These are phyloP conservation scores for Orbilia oligospora DNA, from an alignment of 2,329 filamentous ascomycete species.

Conservation along the genomic window DNA sequence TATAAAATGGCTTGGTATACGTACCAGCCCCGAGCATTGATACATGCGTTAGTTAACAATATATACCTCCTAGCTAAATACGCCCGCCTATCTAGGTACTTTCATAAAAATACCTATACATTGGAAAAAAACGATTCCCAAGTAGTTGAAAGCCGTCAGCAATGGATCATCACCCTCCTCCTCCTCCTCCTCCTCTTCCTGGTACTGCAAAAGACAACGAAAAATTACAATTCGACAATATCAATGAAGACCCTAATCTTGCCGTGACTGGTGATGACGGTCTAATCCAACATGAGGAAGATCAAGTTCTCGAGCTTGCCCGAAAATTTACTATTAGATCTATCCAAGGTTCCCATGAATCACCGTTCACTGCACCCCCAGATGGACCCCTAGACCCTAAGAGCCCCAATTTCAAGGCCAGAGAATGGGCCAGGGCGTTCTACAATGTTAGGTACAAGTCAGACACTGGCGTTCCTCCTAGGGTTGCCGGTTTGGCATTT, in stretches of 20 bases:
- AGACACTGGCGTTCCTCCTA: constrained; percentile 65
- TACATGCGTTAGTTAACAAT: too few relatives aligned
- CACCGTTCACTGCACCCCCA: constrained; percentile 63
- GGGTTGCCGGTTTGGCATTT: constrained; percentile 68
- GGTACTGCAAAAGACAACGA: neutral
- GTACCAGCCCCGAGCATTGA: too few relatives aligned
- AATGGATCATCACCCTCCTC: neutral
- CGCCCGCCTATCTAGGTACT: too few relatives aligned
- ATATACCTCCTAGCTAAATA: too few relatives aligned
- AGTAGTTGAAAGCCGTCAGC: neutral
- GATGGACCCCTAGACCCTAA: constrained; percentile 68
- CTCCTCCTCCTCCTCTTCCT: too few relatives aligned
- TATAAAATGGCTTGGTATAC: neutral
- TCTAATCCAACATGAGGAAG: constrained; percentile 6
- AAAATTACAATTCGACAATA: neutral
- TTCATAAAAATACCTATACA: too few relatives aligned
- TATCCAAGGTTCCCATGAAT: constrained; percentile 61
- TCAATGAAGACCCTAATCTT: neutral
- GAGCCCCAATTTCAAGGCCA: constrained; percentile 72
- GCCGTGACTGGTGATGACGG: neutral
- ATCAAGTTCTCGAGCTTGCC: constrained; percentile 60
- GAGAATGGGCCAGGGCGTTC: constrained; percentile 73
- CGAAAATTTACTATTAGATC: constrained; percentile 55
- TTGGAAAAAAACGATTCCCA: too few relatives aligned
- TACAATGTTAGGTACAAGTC: constrained; percentile 68